Evolutionary conservation across 1,139 yeast genomes (phyloP).

Genomic region (Nakaseomyces glabratus): DNA sequence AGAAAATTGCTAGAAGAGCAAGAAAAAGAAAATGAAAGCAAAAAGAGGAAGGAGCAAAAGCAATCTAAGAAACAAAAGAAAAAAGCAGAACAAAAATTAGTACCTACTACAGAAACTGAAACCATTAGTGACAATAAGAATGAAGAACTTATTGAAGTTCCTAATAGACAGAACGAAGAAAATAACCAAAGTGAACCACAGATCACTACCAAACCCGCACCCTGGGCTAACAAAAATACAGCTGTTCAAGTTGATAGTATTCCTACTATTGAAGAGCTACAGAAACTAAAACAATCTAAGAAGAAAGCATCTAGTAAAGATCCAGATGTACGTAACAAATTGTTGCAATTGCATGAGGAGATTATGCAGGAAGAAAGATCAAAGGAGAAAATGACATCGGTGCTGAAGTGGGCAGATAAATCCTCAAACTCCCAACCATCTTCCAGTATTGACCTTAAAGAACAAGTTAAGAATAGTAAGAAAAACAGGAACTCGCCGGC

Average conservation of each 20-base stretch:
- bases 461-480: constrained; percentile 12
- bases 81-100: constrained; percentile 14
- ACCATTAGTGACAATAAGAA: constrained; percentile 4
- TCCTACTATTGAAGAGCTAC: constrained; percentile 18
- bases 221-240: constrained; percentile 38
- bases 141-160: constrained; percentile 7
- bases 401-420: constrained; percentile 28
- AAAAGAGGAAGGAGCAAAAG: constrained; percentile 14
- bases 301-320: constrained; percentile 17
- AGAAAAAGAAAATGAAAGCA: constrained; percentile 15
- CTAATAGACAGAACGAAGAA: neutral
- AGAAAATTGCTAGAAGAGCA: constrained; percentile 20
- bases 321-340: constrained; percentile 16
- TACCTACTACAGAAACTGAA: constrained; percentile 9
- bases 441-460: constrained; percentile 16
- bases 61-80: constrained; percentile 11
- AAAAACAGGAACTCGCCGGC: constrained; percentile 9
- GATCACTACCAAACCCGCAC: constrained; percentile 29
- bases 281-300: constrained; percentile 17
- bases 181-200: constrained; percentile 7
- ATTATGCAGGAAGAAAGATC: constrained; percentile 20
- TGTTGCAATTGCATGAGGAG: constrained; percentile 20
- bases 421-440: constrained; percentile 12
- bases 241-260: constrained; percentile 15
- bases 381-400: constrained; percentile 19